These are phyloP conservation scores for Alternaria gansuensis DNA, from an alignment of 2,329 filamentous ascomycete species.

Conservation along the genomic window DNA sequence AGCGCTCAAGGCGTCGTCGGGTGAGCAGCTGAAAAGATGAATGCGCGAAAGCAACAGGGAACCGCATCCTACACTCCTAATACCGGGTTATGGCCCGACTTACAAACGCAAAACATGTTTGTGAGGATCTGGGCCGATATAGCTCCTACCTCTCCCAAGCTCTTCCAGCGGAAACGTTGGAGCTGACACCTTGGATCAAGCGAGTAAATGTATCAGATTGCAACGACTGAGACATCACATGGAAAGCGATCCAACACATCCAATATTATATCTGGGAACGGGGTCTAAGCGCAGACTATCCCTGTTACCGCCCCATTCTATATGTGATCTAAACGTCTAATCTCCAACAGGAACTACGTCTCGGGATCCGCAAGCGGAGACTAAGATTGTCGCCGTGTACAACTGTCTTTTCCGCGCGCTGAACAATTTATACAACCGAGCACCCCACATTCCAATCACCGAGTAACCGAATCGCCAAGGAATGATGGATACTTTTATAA, in stretches of 20 bases:
- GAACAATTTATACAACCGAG: slow-evolving; percentile 71
- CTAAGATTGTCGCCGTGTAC: slow-evolving; percentile 69
- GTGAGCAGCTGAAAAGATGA: background rate
- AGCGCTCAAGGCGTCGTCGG: background rate
- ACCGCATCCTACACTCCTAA: background rate
- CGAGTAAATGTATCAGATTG: too few species aligned
- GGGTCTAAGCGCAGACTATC: too few species aligned
- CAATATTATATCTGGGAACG: too few species aligned
- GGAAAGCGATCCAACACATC: too few species aligned
- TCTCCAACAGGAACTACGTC: slow-evolving; percentile 26
- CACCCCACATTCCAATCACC: slow-evolving; percentile 59
- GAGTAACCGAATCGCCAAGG: slow-evolving; percentile 58
- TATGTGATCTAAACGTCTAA: too few species aligned
- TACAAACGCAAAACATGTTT: slow-evolving; percentile 5
- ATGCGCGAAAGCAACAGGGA: slow-evolving; percentile 4
- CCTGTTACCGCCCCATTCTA: too few species aligned
- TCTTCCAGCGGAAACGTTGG: slow-evolving; percentile 1
- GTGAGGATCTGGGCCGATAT: slow-evolving; percentile 29
- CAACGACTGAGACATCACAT: too few species aligned
- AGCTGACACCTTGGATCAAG: too few species aligned
- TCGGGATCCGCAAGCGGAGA: slow-evolving; percentile 64
- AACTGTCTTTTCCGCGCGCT: slow-evolving; percentile 70
- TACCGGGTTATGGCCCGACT: background rate
- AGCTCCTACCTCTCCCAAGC: slow-evolving; percentile 23
- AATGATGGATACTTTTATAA: slow-evolving; percentile 45